Base-by-base conservation (phyloP, 2,329 filamentous ascomycete species). In the Cadophora luteo-olivacea region DNA sequence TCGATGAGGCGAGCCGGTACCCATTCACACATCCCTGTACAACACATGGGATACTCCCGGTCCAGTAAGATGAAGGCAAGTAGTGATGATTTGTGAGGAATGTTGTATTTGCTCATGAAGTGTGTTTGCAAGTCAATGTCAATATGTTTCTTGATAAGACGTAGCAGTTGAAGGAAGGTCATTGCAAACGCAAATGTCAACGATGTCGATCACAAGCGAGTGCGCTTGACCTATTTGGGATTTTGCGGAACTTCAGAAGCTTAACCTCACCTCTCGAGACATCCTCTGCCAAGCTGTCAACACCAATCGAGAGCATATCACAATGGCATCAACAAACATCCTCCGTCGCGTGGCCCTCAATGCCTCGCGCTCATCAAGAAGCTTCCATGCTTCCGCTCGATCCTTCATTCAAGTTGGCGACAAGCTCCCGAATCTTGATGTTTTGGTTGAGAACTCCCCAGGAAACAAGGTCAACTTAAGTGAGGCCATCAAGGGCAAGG, bases 391-490 rank as follows among this genome's bases (percentile, higher is more conserved):
- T 71, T 88, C 90, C 45, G 81, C 86, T 58, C 84, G 84, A 60
- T 83, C 84, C 54, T 83, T 87, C 73, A 91, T 98, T 78, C 87
- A 91, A 76, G 89, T 89, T 69, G 94, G 94, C 77, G 94, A 97
- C 80, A 82, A 85, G 73, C 84, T 98, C 66, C 96, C 95, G 12
- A 82, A 89, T 80, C 82, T 95, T 68, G 89, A 94, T 72, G 89
- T 92, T 61, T 86, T 97, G 74, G 90, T 90, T 72, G 92, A 98
- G 82, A 86, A 87, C 81, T 94, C 91, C n/a, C 95, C 95, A 0
- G 93, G 92, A 70, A 97, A 94, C 86, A 96, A 94, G 82, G 89
- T 98, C 80, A 95, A 93, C 81, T 86, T 98, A 74, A 86, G 91
- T 72, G 93, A 97, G 83, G 86, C 97, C 72, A 78, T 80, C 70